Evolutionary conservation across 192 early-diverging fungal genomes (phyloP).

Genomic region (Thoreauomyces humboldtii): DNA sequence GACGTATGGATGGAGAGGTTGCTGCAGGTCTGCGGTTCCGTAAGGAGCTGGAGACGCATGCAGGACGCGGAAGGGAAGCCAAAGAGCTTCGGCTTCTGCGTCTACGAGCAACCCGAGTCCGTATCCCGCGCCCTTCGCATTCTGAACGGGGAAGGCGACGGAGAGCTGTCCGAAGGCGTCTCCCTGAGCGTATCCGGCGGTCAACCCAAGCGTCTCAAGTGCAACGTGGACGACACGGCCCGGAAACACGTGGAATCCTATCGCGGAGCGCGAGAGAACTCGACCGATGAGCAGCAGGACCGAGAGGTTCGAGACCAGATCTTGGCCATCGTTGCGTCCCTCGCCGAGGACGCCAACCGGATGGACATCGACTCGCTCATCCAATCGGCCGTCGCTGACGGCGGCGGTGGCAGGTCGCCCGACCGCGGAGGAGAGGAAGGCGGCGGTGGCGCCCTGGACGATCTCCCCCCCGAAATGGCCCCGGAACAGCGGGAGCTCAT

Average conservation of each 20-base stretch:
- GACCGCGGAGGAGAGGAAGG: neutral
- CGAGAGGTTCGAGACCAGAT: constrained; percentile 45
- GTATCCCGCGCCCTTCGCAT: constrained; percentile 64
- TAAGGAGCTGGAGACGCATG: constrained; percentile 69
- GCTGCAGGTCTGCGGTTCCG: constrained; percentile 67
- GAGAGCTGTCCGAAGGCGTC: constrained; percentile 28
- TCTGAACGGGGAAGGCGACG: constrained; percentile 58
- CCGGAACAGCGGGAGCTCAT: constrained; percentile 60
- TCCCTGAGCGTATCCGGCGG: constrained; percentile 37
- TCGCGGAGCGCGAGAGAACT: constrained; percentile 1
- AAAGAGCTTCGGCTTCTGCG: constrained; percentile 73
- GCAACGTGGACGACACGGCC: constrained; percentile 60
- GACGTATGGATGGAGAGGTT: constrained; percentile 67
- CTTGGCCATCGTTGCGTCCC: constrained; percentile 22
- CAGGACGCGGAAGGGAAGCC: constrained; percentile 60
- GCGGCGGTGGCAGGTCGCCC: neutral
- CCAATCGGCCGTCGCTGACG: constrained; percentile 6
- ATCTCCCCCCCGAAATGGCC: constrained; percentile 47
- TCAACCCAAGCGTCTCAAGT: constrained; percentile 48
- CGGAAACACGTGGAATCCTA: constrained; percentile 54
- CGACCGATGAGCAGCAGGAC: constrained; percentile 45
- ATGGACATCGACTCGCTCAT: constrained; percentile 24
- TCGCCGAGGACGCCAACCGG: constrained; percentile 9
- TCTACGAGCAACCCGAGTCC: constrained; percentile 64
- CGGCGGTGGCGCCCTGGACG: constrained; percentile 30